These are phyloP conservation scores for Coemansia sp. DNA, from an alignment of 192 early-diverging fungal species.

Conservation along the genomic window DNA sequence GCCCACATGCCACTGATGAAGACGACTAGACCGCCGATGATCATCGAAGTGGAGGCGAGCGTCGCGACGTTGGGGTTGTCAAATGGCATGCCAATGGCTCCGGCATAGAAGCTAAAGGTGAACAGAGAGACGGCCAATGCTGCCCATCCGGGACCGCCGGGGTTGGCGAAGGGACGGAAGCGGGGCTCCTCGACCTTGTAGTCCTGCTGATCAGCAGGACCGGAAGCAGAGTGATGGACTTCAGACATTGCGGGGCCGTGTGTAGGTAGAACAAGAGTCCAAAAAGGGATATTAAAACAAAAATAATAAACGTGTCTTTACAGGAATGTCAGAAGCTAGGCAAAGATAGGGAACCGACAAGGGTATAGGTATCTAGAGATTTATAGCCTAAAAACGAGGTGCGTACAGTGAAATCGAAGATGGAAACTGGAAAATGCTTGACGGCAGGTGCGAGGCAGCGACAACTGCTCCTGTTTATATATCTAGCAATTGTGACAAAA, in stretches of 20 bases:
- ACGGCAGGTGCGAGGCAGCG: not conserved
- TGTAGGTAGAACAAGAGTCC: not conserved
- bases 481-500: not conserved
- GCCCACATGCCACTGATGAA: slow-evolving; percentile 65
- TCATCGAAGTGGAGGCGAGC: slow-evolving; percentile 46
- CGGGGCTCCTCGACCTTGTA: slow-evolving; percentile 25
- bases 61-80: slow-evolving; percentile 51
- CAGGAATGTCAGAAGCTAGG: not conserved
- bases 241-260: slow-evolving; percentile 26
- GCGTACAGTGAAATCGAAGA: not conserved
- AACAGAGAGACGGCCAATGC: slow-evolving; percentile 51
- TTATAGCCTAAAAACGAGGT: not conserved
- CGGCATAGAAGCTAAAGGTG: slow-evolving; percentile 52
- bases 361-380: not conserved
- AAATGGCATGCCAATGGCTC: slow-evolving; percentile 54
- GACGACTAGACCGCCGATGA: slow-evolving; percentile 53
- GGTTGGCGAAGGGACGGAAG: slow-evolving; percentile 54
- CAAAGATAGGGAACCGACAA: not conserved
- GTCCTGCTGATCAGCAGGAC: slow-evolving; percentile 7
- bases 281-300: not conserved
- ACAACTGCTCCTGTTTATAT: not conserved
- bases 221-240: slow-evolving; percentile 18
- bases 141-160: slow-evolving; percentile 50
- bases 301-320: not conserved
- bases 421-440: not conserved